phyloP scores from a whole-genome alignment of 2,329 filamentous ascomycete genomes.

The Hyphodiscus sp. region DNA sequence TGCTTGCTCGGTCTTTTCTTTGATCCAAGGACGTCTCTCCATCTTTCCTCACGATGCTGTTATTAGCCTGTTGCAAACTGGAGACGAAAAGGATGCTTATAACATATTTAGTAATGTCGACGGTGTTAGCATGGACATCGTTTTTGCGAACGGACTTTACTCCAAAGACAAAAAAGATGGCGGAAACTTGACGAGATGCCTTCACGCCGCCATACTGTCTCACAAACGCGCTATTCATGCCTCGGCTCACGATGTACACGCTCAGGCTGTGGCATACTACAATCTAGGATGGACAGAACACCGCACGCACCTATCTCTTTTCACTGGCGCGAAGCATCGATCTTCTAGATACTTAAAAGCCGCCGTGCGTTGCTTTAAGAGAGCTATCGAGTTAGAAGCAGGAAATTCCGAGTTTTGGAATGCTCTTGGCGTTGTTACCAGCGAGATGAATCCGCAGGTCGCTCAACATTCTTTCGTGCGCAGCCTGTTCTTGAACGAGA shows the following conservation, averaged over 20 bases:
- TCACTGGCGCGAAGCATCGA: constrained; percentile 44
- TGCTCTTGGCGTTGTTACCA: constrained; percentile 84
- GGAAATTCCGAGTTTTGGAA: constrained; percentile 98
- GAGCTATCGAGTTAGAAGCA: constrained; percentile 89
- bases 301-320: constrained; percentile 65
- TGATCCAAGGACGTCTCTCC: constrained; percentile 59
- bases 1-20: constrained; percentile 77
- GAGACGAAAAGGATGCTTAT: constrained; percentile 47
- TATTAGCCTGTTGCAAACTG: constrained; percentile 47
- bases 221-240: constrained; percentile 80
- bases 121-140: constrained; percentile 42
- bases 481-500: constrained; percentile 87
- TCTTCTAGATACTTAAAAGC: constrained; percentile 67
- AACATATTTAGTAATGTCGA: constrained; percentile 65
- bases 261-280: constrained; percentile 93
- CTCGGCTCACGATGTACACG: constrained; percentile 68
- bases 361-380: constrained; percentile 85
- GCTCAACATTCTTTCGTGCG: constrained; percentile 90
- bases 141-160: constrained; percentile 29
- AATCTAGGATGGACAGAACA: constrained; percentile 95
- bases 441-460: constrained; percentile 75
- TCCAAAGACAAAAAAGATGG: constrained; percentile 28
- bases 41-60: constrained; percentile 57
- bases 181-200: constrained; percentile 46
- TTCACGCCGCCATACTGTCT: constrained; percentile 71